Conservation (phyloP, 1,139 yeast genomes). For the Hyphopichia pseudoburtonii region DNA sequence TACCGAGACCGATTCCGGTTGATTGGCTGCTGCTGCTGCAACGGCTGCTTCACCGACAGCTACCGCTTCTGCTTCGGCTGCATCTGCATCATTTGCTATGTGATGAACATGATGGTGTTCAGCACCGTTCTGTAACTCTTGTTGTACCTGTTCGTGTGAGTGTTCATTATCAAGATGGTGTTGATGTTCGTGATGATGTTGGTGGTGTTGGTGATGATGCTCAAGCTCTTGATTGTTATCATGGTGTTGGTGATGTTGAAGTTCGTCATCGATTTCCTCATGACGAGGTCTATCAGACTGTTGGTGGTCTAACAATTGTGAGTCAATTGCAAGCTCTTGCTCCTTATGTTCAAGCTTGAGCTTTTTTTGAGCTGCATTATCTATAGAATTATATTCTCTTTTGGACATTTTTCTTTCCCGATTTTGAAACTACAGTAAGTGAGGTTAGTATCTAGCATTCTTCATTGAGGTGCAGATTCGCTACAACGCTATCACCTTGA, state of each 20-base stretch:
- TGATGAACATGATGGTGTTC: conserved; percentile 7
- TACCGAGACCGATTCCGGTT: conserved; percentile 25
- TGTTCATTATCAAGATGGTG: conserved; percentile 4
- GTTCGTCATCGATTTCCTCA: conserved; percentile 15
- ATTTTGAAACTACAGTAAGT: no score
- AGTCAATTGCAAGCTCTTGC: conserved; percentile 45
- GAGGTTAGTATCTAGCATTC: no score
- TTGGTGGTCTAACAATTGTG: conserved; percentile 49
- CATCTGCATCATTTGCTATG: background rate
- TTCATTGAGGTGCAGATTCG: no score
- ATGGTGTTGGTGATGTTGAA: conserved; percentile 10
- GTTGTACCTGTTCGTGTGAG: conserved; percentile 13
- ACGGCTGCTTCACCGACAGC: conserved; percentile 21
- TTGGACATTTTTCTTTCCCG: conserved; percentile 29
- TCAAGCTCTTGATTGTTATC: conserved; percentile 11
- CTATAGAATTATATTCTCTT: conserved; percentile 24
- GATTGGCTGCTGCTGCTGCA: conserved; percentile 1
- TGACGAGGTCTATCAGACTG: conserved; percentile 9
- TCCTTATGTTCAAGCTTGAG: conserved; percentile 25
- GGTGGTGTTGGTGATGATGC: conserved; percentile 12
- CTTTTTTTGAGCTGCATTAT: conserved; percentile 23
- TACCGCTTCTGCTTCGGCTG: conserved; percentile 26
- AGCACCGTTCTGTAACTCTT: conserved; percentile 16
- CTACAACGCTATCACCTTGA: no score
- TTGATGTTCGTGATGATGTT: conserved; percentile 16